phyloP scores from a whole-genome alignment of 768 basidiomycete genomes.

The Cyclocybe aegerita region DNA sequence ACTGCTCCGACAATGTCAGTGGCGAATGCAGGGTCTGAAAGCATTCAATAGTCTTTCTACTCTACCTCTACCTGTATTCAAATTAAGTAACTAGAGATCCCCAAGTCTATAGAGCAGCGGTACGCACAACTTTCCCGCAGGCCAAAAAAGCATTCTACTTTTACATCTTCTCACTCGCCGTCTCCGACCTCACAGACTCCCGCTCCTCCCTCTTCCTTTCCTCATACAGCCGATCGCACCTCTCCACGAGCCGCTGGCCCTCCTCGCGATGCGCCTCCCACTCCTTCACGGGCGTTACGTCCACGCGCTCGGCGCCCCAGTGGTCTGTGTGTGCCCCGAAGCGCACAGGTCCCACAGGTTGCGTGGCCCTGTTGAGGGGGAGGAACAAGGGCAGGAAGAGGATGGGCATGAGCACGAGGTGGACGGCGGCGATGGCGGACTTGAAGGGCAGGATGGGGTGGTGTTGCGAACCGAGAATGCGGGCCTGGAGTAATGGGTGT shows the following conservation, averaged over 20 bases:
- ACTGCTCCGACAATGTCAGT: too few relatives aligned
- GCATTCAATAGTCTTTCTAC: too few relatives aligned
- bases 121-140: too few relatives aligned
- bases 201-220: conserved; percentile 27
- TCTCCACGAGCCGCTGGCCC: conserved; percentile 45
- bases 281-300: conserved; percentile 43
- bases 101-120: too few relatives aligned
- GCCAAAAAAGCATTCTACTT: too few relatives aligned
- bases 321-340: conserved; percentile 58
- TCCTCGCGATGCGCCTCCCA: conserved; percentile 52
- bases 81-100: too few relatives aligned
- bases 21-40: too few relatives aligned
- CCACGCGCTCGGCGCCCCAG: conserved; percentile 56
- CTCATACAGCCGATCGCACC: conserved; percentile 55
- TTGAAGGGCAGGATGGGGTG: conserved; percentile 64
- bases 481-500: conserved; percentile 46
- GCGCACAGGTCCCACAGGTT: conserved; percentile 48
- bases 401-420: conserved; percentile 63
- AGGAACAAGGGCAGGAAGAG: conserved; percentile 35
- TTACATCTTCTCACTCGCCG: conserved; percentile 16
- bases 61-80: too few relatives aligned
- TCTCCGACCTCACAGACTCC: conserved; percentile 13
- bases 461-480: conserved; percentile 63
- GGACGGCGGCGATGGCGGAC: conserved; percentile 65
- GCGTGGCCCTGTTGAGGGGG: conserved; percentile 10